phyloP scores from a whole-genome alignment of 2,329 filamentous ascomycete species.

The Didymella segeticola region DNA sequence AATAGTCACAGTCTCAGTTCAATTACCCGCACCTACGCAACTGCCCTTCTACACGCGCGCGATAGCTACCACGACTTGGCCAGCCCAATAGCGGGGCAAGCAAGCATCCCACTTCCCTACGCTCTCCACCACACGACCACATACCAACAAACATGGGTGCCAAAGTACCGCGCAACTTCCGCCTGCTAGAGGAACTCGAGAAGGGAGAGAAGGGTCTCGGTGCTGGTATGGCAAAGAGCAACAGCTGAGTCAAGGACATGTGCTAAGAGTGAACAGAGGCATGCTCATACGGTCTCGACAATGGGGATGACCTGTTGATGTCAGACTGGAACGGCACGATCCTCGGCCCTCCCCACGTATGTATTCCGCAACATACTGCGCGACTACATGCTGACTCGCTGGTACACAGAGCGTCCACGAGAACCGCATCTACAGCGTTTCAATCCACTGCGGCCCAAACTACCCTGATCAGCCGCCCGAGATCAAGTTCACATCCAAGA shows the following conservation, averaged over 20 bases:
- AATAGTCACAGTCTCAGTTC: background rate
- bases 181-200: conserved; percentile 95
- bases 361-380: conserved; percentile 44
- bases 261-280: conserved; percentile 67
- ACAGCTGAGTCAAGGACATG: conserved; percentile 4
- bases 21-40: conserved; percentile 4
- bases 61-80: conserved; percentile 5
- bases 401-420: conserved; percentile 81
- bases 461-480: conserved; percentile 91
- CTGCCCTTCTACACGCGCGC: conserved; percentile 8
- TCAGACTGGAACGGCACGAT: conserved; percentile 99
- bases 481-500: conserved; percentile 90
- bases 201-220: conserved; percentile 98
- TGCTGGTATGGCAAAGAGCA: conserved; percentile 65
- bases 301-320: conserved; percentile 94
- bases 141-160: conserved; percentile 60
- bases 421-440: conserved; percentile 98
- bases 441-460: conserved; percentile 88
- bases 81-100: conserved; percentile 40
- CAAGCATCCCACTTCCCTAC: conserved; percentile 36
- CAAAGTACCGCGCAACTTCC: conserved; percentile 94
- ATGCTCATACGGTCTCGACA: conserved; percentile 94
- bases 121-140: conserved; percentile 13
- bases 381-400: background rate
- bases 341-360: conserved; percentile 91